Evolutionary conservation across 1,284 basidiomycete species (phyloP).

Genomic region (Cutaneotrichosporon dermatis): DNA sequence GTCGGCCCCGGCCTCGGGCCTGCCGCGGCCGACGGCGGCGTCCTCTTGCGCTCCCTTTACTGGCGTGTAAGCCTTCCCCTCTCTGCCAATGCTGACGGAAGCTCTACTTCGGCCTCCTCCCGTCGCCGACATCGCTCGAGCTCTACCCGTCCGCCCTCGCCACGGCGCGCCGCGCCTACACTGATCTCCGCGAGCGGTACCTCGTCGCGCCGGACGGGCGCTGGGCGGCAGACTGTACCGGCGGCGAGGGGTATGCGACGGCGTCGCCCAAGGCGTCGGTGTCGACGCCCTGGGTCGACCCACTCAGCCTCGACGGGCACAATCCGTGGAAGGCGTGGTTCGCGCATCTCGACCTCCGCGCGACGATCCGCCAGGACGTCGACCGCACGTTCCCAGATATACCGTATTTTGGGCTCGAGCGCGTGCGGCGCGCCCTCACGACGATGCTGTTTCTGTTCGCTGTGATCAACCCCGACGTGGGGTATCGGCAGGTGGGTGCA

Average conservation of each 20-base stretch:
- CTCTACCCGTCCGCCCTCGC: conserved; percentile 33
- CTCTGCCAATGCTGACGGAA: conserved; percentile 15
- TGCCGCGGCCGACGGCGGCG: conserved; percentile 32
- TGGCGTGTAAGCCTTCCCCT: conserved; percentile 43
- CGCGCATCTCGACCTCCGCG: conserved; percentile 73
- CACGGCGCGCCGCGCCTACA: conserved; percentile 36
- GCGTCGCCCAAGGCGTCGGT: conserved; percentile 1
- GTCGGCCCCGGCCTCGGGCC: conserved; percentile 36
- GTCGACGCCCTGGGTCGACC: conserved; percentile 58
- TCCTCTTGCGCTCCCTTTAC: conserved; percentile 44
- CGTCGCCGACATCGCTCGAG: conserved; percentile 40
- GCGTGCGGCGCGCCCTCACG: conserved; percentile 72
- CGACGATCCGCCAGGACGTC: conserved; percentile 83
- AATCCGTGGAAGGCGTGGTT: conserved; percentile 93
- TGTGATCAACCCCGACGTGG: conserved; percentile 67
- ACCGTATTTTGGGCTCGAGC: conserved; percentile 69
- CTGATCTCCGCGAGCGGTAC: conserved; percentile 43
- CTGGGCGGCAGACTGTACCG: conserved; percentile 50
- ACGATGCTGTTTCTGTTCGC: conserved; percentile 81
- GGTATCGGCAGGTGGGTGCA: conserved; percentile 59
- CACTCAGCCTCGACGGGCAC: conserved; percentile 75
- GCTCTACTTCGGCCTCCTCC: conserved; percentile 47
- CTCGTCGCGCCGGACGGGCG: conserved; percentile 52
- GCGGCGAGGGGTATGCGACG: conserved; percentile 26
- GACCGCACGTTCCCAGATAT: conserved; percentile 93